Conservation (phyloP, 768 basidiomycete species). For the Leccinellum luteum region DNA sequence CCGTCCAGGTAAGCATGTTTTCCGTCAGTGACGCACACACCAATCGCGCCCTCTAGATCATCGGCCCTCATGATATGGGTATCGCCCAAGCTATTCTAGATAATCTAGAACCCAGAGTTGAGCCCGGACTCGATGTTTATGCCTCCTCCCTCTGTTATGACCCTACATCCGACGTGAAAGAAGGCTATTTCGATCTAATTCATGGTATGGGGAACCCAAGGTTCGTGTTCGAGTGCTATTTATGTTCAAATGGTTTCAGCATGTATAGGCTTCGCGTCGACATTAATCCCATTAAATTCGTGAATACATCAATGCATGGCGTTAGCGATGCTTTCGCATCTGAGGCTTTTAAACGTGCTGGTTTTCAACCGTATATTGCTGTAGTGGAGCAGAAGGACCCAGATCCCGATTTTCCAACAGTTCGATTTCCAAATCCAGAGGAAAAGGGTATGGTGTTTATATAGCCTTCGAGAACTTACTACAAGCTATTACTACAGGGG, state of each 20-base stretch:
- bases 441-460: slow-evolving; percentile 60
- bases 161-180: slow-evolving; percentile 55
- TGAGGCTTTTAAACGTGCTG: slow-evolving; percentile 55
- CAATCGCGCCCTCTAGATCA: slow-evolving; percentile 52
- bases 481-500: slow-evolving; percentile 35
- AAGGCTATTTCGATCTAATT: slow-evolving; percentile 53
- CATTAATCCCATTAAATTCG: slow-evolving; percentile 49
- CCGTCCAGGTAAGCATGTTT: slow-evolving; percentile 57
- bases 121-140: slow-evolving; percentile 36
- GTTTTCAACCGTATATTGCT: slow-evolving; percentile 56
- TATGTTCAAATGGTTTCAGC: not conserved
- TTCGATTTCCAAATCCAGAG: slow-evolving; percentile 86
- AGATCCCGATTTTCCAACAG: slow-evolving; percentile 85
- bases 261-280: slow-evolving; percentile 9
- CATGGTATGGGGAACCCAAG: slow-evolving; percentile 14
- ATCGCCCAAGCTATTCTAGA: slow-evolving; percentile 64
- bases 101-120: slow-evolving; percentile 55
- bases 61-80: slow-evolving; percentile 76
- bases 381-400: slow-evolving; percentile 68
- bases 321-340: slow-evolving; percentile 69
- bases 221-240: slow-evolving; percentile 6
- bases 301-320: slow-evolving; percentile 91
- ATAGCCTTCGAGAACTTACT: slow-evolving; percentile 1
- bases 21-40: not conserved
- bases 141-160: slow-evolving; percentile 50